Evolutionary conservation across 495 filamentous ascomycete species (phyloP).

Genomic region (Annulohypoxylon bovei): DNA sequence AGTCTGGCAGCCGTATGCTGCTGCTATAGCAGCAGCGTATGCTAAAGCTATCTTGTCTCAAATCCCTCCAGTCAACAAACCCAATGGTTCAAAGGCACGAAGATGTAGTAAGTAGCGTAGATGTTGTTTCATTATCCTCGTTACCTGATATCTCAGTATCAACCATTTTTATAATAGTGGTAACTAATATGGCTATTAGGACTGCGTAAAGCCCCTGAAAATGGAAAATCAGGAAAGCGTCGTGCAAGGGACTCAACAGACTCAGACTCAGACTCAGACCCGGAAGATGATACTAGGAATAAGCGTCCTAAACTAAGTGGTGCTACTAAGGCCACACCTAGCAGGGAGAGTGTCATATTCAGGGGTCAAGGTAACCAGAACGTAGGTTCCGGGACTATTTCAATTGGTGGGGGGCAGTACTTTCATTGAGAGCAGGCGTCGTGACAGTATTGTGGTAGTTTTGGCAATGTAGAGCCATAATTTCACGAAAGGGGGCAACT

Average conservation of each 20-base stretch:
- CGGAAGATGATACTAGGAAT: background rate
- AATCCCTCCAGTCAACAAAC: slow-evolving; percentile 15
- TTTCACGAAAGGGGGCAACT: no score
- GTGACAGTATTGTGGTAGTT: background rate
- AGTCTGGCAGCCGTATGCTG: slow-evolving; percentile 52
- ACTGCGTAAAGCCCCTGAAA: background rate
- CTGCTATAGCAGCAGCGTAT: slow-evolving; percentile 53
- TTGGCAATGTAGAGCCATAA: no score
- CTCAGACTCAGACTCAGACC: background rate
- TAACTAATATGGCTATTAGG: background rate
- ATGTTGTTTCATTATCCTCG: background rate
- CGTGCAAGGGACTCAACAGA: background rate
- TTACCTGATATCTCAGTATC: background rate
- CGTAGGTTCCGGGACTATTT: slow-evolving; percentile 19
- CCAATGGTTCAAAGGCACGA: no score
- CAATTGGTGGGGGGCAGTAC: slow-evolving; percentile 6
- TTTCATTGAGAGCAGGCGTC: background rate
- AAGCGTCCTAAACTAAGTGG: background rate
- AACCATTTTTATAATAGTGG: background rate
- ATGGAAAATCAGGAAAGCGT: background rate
- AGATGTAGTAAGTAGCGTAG: background rate
- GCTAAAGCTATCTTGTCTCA: slow-evolving; percentile 47
- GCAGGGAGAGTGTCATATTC: background rate
- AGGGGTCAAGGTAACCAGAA: slow-evolving; percentile 13
- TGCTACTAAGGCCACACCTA: background rate